Evolutionary conservation across 495 filamentous ascomycete genomes (phyloP), one percentile per base, ranked within the genome.

Genomic region (Annulohypoxylon maeteangense): DNA sequence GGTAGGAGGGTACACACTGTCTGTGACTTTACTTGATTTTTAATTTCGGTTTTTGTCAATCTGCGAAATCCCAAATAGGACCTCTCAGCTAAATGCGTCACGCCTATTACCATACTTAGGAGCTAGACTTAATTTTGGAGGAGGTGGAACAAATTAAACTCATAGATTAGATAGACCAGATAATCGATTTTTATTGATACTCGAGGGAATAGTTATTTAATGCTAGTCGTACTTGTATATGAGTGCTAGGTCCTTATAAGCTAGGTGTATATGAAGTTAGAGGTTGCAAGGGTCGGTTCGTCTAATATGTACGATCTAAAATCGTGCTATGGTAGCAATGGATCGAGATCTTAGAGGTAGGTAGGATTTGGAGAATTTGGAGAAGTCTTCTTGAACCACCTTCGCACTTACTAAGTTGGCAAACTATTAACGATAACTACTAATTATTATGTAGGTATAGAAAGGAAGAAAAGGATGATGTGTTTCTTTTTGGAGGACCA

Each of bases 41-140:
- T 63, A 18, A 63, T 29, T 63, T 31, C 18, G n/a, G n/a, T n/a
- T n/a, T n/a, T n/a, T n/a, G n/a, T n/a, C n/a, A 31, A 40, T 57
- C 22, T 38, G 54, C 32, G n/a, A 32, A 12, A 14, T 14, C 3
- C 23, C 11, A 22, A 29, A 2, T n/a, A 27, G 7, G 50, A 32
- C 6, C 1, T 53, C 48, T n/a, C 8, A 54, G n/a, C 50, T 8
- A 25, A n/a, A 48, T 23, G 7, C 4, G 23, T 25, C 45, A 48
- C 45, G 23, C 1, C 18, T 48, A 25, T 25, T 48, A 16, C 29
- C 6, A 34, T 54, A 62, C 20, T 1, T 47, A 25, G 5, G 16
- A 60, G 18, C 47, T 44, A 51, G 22, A 36, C 20, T 14, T 22
- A 34, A 64, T 64, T n/a, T 64, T 56, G 62, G 50, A 0, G 44